Percentiles rank a stretch among this genome's conserved stretches.
Conservation (phyloP, 805 yeast genomes). For the Peterozyma toletana region DNA sequence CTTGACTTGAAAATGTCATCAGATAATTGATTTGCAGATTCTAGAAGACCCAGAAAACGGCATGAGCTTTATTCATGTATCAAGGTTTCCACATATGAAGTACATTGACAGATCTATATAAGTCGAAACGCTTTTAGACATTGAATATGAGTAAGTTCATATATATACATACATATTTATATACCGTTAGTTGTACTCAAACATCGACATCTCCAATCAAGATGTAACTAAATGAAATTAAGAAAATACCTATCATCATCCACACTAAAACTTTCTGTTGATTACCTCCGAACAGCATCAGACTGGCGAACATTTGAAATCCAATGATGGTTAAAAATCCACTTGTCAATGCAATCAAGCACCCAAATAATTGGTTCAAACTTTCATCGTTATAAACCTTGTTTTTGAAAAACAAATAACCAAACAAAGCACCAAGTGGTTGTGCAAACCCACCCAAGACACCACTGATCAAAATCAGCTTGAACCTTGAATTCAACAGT, state of each 20-base stretch:
- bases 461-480: slow-evolving; percentile 61
- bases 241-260: slow-evolving; percentile 51
- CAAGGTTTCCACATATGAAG: too few relatives aligned
- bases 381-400: slow-evolving; percentile 24
- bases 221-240: slow-evolving; percentile 43
- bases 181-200: background rate
- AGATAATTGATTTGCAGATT: too few relatives aligned
- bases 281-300: slow-evolving; percentile 72
- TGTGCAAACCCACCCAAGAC: slow-evolving; percentile 78
- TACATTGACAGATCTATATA: too few relatives aligned
- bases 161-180: too few relatives aligned
- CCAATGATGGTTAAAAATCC: slow-evolving; percentile 83
- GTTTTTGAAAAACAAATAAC: slow-evolving; percentile 41
- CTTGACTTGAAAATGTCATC: too few relatives aligned
- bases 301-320: slow-evolving; percentile 79
- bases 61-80: too few relatives aligned
- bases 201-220: slow-evolving; percentile 16
- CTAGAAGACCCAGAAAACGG: background rate
- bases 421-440: slow-evolving; percentile 82
- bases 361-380: slow-evolving; percentile 45
- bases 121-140: too few relatives aligned
- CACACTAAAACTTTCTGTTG: slow-evolving; percentile 53
- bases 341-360: slow-evolving; percentile 64
- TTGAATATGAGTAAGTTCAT: too few relatives aligned
- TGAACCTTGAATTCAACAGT: slow-evolving; percentile 52